phyloP scores from a whole-genome alignment of 176 grass and related monocot genomes.

The Metroxylon sagu region DNA sequence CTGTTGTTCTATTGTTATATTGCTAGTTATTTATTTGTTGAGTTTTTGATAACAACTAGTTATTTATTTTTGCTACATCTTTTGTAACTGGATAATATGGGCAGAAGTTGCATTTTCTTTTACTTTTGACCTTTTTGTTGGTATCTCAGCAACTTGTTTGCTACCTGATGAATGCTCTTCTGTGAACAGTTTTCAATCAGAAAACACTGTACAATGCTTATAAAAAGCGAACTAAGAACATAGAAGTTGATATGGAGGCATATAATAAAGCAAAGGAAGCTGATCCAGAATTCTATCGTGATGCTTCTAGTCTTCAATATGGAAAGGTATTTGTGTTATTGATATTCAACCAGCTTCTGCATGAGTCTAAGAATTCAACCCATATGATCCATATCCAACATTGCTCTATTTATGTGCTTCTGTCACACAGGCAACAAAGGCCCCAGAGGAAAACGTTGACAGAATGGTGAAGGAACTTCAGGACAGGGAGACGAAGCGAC shows the following conservation, averaged over 20 bases:
- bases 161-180: slow-evolving; percentile 1
- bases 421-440: slow-evolving; percentile 35
- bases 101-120: too few species aligned
- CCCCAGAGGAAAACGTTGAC: slow-evolving; percentile 60
- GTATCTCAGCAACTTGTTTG: not conserved
- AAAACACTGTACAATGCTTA: slow-evolving; percentile 88
- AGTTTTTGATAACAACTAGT: too few species aligned
- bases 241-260: slow-evolving; percentile 74
- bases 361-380: too few species aligned
- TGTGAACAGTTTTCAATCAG: slow-evolving; percentile 75
- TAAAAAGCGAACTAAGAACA: slow-evolving; percentile 84
- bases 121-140: too few species aligned
- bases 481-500: slow-evolving; percentile 47
- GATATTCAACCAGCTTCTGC: not conserved
- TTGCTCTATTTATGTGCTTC: not conserved
- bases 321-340: slow-evolving; percentile 39
- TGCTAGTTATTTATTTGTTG: too few species aligned
- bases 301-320: slow-evolving; percentile 90
- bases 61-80: too few species aligned
- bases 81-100: too few species aligned
- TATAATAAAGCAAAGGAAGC: slow-evolving; percentile 86
- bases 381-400: too few species aligned
- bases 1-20: too few species aligned
- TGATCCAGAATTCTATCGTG: slow-evolving; percentile 86
- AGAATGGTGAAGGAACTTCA: slow-evolving; percentile 81